A percentile compares a stretch with the other conserved stretches of the same genome.
Conservation (phyloP, 208 protist species). For the Zelonia costaricensis region DNA sequence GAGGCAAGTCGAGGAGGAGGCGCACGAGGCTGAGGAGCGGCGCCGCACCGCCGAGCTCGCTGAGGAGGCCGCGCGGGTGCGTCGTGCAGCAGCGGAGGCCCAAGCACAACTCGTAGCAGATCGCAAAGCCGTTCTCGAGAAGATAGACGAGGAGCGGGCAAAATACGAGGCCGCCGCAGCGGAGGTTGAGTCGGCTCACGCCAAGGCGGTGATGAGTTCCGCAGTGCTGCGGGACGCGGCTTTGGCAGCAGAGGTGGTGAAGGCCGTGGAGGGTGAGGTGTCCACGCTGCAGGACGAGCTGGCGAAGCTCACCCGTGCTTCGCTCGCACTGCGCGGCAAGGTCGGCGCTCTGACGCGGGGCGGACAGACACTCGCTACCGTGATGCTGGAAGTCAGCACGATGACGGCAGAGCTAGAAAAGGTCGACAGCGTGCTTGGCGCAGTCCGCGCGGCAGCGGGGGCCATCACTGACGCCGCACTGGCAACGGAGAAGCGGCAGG, state of each 20-base stretch:
- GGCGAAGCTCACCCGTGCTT: not conserved
- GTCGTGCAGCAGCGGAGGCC: not conserved
- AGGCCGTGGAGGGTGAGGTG: slow-evolving; percentile 5
- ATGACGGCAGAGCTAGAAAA: slow-evolving; percentile 9
- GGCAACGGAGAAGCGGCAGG: too few relatives aligned
- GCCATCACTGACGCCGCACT: too few relatives aligned
- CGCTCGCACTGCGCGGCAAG: not conserved
- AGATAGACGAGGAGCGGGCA: slow-evolving; percentile 1
- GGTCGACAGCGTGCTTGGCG: too few relatives aligned
- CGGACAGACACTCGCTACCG: slow-evolving; percentile 4
- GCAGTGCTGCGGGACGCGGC: slow-evolving; percentile 5
- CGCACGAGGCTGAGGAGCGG: not conserved
- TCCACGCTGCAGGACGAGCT: slow-evolving; percentile 8
- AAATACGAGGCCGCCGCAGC: slow-evolving; percentile 12
- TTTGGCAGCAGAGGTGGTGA: slow-evolving; percentile 7
- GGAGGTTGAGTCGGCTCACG: slow-evolving; percentile 9
- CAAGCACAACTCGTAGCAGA: not conserved
- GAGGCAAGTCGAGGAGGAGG: slow-evolving; percentile 17
- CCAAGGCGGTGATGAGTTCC: slow-evolving; percentile 6
- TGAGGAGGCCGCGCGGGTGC: slow-evolving; percentile 4
- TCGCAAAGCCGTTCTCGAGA: slow-evolving; percentile 1
- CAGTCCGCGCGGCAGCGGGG: too few relatives aligned
- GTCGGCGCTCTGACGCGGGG: not conserved
- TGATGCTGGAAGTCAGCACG: slow-evolving; percentile 2
- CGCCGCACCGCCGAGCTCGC: slow-evolving; percentile 1